Evolutionary conservation across 352 stramenopile species (phyloP).

Genomic region (Phytophthora uliginosa): DNA sequence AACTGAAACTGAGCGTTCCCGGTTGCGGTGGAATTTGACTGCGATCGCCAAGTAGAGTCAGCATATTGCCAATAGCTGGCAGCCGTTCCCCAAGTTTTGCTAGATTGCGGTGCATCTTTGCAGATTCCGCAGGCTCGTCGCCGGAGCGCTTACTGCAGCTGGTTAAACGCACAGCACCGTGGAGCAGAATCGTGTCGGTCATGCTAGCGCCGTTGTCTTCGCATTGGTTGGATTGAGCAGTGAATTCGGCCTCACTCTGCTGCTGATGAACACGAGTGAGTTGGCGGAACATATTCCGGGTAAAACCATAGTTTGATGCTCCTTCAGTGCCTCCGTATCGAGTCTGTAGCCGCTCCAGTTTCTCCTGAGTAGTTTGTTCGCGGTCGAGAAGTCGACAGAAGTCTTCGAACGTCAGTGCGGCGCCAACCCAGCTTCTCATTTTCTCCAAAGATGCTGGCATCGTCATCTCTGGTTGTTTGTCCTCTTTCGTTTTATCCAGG

Average conservation of each 20-base stretch:
- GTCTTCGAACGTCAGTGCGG: conserved; percentile 31
- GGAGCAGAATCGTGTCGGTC: conserved; percentile 13
- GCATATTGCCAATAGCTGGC: conserved; percentile 43
- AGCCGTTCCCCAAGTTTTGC: conserved; percentile 40
- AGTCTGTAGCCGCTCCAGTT: conserved; percentile 37
- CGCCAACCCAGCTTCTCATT: conserved; percentile 41
- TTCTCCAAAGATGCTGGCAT: conserved; percentile 30
- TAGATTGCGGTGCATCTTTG: conserved; percentile 31
- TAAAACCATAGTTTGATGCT: conserved; percentile 10
- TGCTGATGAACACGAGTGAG: conserved; percentile 20
- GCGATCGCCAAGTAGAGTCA: conserved; percentile 30
- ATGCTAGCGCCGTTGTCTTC: conserved; percentile 11
- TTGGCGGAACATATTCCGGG: conserved; percentile 11
- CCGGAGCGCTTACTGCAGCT: not conserved
- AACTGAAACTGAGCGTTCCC: not conserved
- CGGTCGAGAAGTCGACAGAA: conserved; percentile 40
- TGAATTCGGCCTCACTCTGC: conserved; percentile 2
- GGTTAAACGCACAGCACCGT: conserved; percentile 17
- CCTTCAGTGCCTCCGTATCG: conserved; percentile 11
- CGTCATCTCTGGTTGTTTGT: conserved; percentile 1
- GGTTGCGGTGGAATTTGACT: conserved; percentile 6
- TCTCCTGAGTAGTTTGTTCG: conserved; percentile 40
- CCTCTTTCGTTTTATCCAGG: conserved; percentile 7
- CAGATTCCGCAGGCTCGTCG: conserved; percentile 9
- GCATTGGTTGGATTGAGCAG: conserved; percentile 23